phyloP scores from a whole-genome alignment of 441 rosid genomes.

The Eruca vesicaria region DNA sequence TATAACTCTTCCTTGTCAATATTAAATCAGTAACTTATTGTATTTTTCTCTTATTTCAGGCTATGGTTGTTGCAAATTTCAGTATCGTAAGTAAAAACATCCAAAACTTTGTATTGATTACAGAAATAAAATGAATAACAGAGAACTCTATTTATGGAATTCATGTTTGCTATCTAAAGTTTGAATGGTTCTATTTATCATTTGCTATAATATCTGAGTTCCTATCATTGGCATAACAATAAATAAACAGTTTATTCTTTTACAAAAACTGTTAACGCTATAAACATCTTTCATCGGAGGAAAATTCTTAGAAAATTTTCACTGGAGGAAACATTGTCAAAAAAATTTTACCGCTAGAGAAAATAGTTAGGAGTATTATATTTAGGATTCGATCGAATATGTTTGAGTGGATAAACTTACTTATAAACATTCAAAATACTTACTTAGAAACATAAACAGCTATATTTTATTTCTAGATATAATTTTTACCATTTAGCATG shows the following conservation, averaged over 20 bases:
- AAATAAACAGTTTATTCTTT: background rate
- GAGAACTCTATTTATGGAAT: background rate
- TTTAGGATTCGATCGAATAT: background rate
- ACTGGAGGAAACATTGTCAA: background rate
- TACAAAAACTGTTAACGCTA: background rate
- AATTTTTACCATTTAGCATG: background rate
- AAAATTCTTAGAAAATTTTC: too few relatives aligned
- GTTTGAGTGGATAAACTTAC: background rate
- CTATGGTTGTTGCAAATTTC: constrained; percentile 10
- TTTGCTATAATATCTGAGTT: background rate
- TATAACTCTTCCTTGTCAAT: background rate
- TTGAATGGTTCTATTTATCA: background rate
- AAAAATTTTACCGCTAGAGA: background rate
- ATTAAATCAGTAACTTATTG: background rate
- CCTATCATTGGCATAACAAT: too few relatives aligned
- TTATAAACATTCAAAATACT: background rate
- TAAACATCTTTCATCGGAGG: background rate
- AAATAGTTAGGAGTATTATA: background rate
- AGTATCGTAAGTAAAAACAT: background rate
- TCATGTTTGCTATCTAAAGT: background rate
- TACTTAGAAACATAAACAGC: background rate
- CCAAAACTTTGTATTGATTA: background rate
- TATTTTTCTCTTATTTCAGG: constrained; percentile 9
- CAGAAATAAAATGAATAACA: background rate
- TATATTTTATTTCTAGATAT: too few relatives aligned